phyloP scores from a whole-genome alignment of 257 asterid species.

The Leonotis leonurus region DNA sequence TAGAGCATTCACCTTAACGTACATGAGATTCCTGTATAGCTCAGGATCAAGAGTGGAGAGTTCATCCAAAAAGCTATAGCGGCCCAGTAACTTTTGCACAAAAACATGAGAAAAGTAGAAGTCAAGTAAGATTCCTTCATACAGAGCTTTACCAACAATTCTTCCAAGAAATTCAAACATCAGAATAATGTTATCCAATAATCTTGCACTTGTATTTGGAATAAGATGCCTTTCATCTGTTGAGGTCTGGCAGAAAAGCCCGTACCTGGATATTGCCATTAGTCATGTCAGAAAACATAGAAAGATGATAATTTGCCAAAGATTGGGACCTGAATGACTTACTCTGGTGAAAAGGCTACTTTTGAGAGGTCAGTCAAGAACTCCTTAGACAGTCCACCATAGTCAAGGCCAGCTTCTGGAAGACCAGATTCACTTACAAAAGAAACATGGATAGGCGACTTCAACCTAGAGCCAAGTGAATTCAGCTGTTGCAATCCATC shows the following conservation, averaged over 20 bases:
- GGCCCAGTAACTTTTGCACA: constrained; percentile 90
- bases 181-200: constrained; percentile 72
- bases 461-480: constrained; percentile 75
- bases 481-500: constrained; percentile 88
- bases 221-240: constrained; percentile 79
- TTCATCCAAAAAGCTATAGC: constrained; percentile 93
- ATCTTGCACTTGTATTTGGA: constrained; percentile 78
- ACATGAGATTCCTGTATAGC: constrained; percentile 81
- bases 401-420: constrained; percentile 97
- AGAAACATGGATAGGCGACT: constrained; percentile 75
- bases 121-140: constrained; percentile 90
- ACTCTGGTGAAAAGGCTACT: constrained; percentile 87
- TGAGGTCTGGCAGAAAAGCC: constrained; percentile 83
- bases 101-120: constrained; percentile 90
- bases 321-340: constrained; percentile 19
- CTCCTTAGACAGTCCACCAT: constrained; percentile 96
- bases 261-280: constrained; percentile 47
- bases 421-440: constrained; percentile 94
- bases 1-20: constrained; percentile 70
- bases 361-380: constrained; percentile 85
- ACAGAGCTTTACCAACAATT: constrained; percentile 90
- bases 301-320: not conserved
- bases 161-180: constrained; percentile 94
- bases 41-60: constrained; percentile 93
- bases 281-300: constrained; percentile 17